Evolutionary conservation across 257 asterid species (phyloP), one percentile per base, ranked within the genome.

Genomic region (Lantana camara): DNA sequence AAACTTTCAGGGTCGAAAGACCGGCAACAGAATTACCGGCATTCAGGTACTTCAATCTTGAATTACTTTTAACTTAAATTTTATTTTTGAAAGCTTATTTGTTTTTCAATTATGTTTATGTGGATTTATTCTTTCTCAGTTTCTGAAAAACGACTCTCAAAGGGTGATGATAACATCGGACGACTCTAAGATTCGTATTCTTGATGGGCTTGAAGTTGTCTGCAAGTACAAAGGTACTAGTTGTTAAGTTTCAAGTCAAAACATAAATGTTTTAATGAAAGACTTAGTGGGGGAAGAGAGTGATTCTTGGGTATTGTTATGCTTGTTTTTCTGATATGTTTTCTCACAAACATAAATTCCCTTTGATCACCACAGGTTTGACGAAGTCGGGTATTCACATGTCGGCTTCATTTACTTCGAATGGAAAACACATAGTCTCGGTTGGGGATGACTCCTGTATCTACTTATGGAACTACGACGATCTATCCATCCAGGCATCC

Each of bases 101-200:
- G 4, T 14, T 3, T 38, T 38, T 47, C 32, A 22, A 9, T 20
- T 11, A 49, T 67, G 65, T 52, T 79, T 21, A 75, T 70, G 21
- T 29, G 52, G 47, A 7, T 6, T 22, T 68, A 38, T 32, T 60
- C 34, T 9, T 51, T 34, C 64, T 68, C 86, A 89, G 96, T 89
- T 83, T 78, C 69, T 83, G 30, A 70, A 71, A 15, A 72, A 67
- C 5, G 77, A 76, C 65, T 57, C 86, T 44, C 79, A 13, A 35
- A 82, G 86, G 64, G 74, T 85, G 71, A 85, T 92, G 98, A 73
- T 92, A 29, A 85, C 97, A 12, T 89, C 95, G 0, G 90, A 79
- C 65, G 98, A 87, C 77, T 86, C 98, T 49, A 92, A 73, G 77
- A 83, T 92, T 48, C 86, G 89, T 1, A 76, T 89, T 54, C 91